These are phyloP conservation scores for Kwoniella heveanensis DNA, from an alignment of 768 basidiomycete species.

Conservation along the genomic window DNA sequence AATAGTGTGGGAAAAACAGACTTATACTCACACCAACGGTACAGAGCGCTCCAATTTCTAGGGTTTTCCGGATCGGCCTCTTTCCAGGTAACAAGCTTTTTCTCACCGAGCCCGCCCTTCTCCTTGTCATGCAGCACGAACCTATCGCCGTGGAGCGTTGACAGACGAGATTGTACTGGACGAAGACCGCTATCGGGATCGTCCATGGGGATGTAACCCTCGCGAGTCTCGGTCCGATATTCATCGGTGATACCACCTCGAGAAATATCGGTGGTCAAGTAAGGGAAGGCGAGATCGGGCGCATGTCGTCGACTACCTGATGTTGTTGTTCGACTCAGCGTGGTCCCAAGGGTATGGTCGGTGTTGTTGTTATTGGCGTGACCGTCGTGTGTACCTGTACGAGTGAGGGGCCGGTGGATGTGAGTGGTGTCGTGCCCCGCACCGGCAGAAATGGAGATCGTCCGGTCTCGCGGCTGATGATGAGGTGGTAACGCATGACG, in stretches of 20 bases:
- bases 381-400: not conserved
- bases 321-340: conserved; percentile 4
- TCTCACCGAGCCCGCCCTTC: conserved; percentile 16
- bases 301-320: conserved; percentile 10
- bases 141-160: conserved; percentile 19
- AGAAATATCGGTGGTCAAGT: conserved; percentile 31
- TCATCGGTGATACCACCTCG: conserved; percentile 36
- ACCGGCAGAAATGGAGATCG: conserved; percentile 1
- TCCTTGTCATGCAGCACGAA: conserved; percentile 24
- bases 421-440: not conserved
- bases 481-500: not conserved
- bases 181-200: conserved; percentile 27
- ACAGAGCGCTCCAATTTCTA: conserved; percentile 31
- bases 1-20: not conserved
- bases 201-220: conserved; percentile 26
- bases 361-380: too few species aligned
- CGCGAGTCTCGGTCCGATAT: conserved; percentile 27
- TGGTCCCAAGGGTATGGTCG: not conserved
- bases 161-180: conserved; percentile 14
- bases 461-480: not conserved
- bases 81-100: conserved; percentile 39
- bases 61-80: conserved; percentile 35
- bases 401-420: not conserved
- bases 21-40: conserved; percentile 29
- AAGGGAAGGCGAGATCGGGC: conserved; percentile 35